phyloP scores from a whole-genome alignment of 2,329 filamentous ascomycete genomes.

The Onygenales sp. region DNA sequence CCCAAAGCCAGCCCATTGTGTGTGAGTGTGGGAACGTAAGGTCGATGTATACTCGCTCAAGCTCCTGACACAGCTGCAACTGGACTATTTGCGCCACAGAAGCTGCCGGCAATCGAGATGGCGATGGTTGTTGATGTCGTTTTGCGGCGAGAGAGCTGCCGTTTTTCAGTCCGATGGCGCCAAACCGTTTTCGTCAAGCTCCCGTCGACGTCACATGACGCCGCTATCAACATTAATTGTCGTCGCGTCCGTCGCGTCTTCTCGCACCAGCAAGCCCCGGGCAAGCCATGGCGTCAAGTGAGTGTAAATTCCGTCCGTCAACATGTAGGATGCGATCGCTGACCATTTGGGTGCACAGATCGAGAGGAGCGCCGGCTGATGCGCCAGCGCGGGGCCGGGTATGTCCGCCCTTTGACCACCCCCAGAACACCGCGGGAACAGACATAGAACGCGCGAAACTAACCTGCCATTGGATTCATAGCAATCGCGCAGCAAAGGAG shows the following conservation, averaged over 20 bases:
- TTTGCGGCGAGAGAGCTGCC: neutral
- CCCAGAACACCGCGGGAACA: neutral
- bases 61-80: neutral
- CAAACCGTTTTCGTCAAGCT: slow-evolving; percentile 15
- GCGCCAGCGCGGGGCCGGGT: slow-evolving; percentile 50
- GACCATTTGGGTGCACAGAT: slow-evolving; percentile 22
- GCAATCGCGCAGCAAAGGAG: slow-evolving; percentile 38
- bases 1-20: slow-evolving; percentile 58
- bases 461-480: slow-evolving; percentile 16
- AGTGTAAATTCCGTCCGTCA: slow-evolving; percentile 11
- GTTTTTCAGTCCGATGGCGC: slow-evolving; percentile 9
- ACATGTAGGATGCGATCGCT: slow-evolving; percentile 2
- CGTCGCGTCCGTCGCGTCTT: slow-evolving; percentile 23
- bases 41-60: neutral
- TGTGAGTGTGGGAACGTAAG: neutral
- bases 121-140: neutral
- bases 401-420: slow-evolving; percentile 20
- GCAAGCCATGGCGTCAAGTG: slow-evolving; percentile 30
- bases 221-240: slow-evolving; percentile 8
- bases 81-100: neutral
- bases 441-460: neutral
- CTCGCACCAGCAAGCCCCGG: slow-evolving; percentile 13
- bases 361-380: slow-evolving; percentile 47
- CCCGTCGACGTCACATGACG: neutral
- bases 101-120: neutral